Conservation (phyloP, 768 basidiomycete genomes). For the Tricholoma flavovirens region DNA sequence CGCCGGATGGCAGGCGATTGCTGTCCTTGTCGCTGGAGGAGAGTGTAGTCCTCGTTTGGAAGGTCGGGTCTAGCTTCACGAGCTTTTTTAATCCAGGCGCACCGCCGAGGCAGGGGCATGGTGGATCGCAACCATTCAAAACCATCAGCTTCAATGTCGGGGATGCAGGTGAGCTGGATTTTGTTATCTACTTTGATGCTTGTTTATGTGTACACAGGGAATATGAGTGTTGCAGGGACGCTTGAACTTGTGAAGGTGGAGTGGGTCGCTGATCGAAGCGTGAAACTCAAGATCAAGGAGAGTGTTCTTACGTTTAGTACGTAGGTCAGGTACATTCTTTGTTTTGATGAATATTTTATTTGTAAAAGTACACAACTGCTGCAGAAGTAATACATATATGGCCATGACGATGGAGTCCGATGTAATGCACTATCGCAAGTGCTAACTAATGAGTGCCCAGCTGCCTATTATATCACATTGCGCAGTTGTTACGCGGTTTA, state of each 20-base stretch:
- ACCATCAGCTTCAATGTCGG: conserved; percentile 81
- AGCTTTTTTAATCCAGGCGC: conserved; percentile 90
- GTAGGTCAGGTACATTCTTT: not conserved
- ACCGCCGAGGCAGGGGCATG: conserved; percentile 83
- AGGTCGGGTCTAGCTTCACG: conserved; percentile 84
- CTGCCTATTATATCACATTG: too few species aligned
- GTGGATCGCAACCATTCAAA: conserved; percentile 84
- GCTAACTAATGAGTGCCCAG: too few species aligned
- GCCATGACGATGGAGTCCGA: too few species aligned
- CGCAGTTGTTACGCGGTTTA: too few species aligned
- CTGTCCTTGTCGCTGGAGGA: conserved; percentile 87
- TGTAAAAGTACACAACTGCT: not conserved
- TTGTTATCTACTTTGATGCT: not conserved
- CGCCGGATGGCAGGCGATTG: conserved; percentile 86
- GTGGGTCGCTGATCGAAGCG: conserved; percentile 81
- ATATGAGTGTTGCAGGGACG: conserved; percentile 48
- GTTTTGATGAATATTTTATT: not conserved
- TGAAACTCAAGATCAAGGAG: conserved; percentile 77
- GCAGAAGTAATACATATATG: too few species aligned
- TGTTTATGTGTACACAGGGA: conserved; percentile 16
- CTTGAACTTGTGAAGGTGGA: conserved; percentile 74
- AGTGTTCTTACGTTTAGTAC: conserved; percentile 85
- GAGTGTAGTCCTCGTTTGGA: conserved; percentile 85
- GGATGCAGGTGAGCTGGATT: conserved; percentile 56
- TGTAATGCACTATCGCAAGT: too few species aligned